These are phyloP conservation scores for Daedaleopsis nitida DNA, from an alignment of 768 basidiomycete species.

Conservation along the genomic window DNA sequence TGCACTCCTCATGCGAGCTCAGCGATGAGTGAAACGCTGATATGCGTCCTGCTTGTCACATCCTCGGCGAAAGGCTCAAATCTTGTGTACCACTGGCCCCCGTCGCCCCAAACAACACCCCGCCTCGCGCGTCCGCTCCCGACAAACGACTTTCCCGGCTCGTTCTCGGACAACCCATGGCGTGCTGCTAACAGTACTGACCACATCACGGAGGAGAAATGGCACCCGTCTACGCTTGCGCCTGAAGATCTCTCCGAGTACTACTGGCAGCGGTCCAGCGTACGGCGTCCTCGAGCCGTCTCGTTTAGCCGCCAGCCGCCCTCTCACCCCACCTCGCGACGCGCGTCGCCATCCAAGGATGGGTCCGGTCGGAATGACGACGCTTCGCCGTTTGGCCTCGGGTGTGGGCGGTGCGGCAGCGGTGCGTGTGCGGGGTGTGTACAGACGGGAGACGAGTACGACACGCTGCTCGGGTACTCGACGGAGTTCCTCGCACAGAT, in stretches of 20 bases:
- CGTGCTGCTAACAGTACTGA: slow-evolving; percentile 59
- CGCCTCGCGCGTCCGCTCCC: slow-evolving; percentile 75
- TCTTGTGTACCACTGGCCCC: slow-evolving; percentile 86
- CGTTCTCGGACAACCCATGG: slow-evolving; percentile 75
- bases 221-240: slow-evolving; percentile 5
- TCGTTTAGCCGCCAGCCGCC: slow-evolving; percentile 45
- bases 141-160: slow-evolving; percentile 42
- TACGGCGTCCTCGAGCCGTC: slow-evolving; percentile 49
- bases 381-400: slow-evolving; percentile 6
- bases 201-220: slow-evolving; percentile 25
- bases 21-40: too few relatives aligned
- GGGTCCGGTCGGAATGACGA: slow-evolving; percentile 12
- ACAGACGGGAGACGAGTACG: slow-evolving; percentile 53
- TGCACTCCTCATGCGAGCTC: too few relatives aligned
- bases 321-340: slow-evolving; percentile 45
- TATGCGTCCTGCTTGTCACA: too few relatives aligned
- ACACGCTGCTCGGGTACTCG: slow-evolving; percentile 76
- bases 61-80: slow-evolving; percentile 80
- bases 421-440: slow-evolving; percentile 4
- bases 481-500: slow-evolving; percentile 80
- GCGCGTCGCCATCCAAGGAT: slow-evolving; percentile 53
- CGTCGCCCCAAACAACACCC: slow-evolving; percentile 60
- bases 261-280: slow-evolving; percentile 58
- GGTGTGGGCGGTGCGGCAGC: slow-evolving; percentile 4
- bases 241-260: slow-evolving; percentile 44